Conservation (phyloP, 257 asterid species). For the Solanum peruvianum region DNA sequence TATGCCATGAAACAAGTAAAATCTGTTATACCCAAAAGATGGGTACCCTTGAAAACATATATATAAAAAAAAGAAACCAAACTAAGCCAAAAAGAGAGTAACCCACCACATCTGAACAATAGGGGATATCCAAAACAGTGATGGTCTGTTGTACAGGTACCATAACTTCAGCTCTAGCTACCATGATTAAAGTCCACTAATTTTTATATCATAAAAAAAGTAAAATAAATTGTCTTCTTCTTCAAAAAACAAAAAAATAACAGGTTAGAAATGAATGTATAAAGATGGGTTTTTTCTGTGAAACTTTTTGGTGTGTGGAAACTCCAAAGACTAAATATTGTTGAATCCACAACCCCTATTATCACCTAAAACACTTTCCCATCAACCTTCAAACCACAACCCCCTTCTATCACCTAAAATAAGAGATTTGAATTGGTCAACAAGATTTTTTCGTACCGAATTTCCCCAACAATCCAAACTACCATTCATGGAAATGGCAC, state of each 20-base stretch:
- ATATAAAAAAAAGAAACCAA: no score
- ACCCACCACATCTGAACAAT: background rate
- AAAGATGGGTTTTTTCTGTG: background rate
- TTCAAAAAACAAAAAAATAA: background rate
- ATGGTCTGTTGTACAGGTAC: background rate
- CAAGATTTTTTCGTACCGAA: constrained; percentile 24
- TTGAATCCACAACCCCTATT: no score
- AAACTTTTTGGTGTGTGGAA: background rate
- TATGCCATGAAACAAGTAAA: background rate
- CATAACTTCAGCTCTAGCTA: background rate
- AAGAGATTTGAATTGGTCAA: constrained; percentile 33
- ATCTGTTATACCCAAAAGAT: background rate
- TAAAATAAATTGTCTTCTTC: background rate
- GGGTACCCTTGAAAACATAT: background rate
- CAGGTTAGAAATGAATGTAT: background rate
- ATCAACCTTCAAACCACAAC: constrained; percentile 39
- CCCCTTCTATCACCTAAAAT: constrained; percentile 41
- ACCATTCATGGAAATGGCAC: constrained; percentile 16
- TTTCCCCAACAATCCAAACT: constrained; percentile 69
- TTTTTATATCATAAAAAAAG: background rate
- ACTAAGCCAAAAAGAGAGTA: background rate
- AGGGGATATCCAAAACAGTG: background rate
- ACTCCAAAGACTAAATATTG: background rate
- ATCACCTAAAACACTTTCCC: constrained; percentile 11
- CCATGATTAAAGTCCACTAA: background rate